These are phyloP conservation scores for Chrysopogon serrulatus DNA, from an alignment of 176 grass and related monocot species.

Conservation along the genomic window DNA sequence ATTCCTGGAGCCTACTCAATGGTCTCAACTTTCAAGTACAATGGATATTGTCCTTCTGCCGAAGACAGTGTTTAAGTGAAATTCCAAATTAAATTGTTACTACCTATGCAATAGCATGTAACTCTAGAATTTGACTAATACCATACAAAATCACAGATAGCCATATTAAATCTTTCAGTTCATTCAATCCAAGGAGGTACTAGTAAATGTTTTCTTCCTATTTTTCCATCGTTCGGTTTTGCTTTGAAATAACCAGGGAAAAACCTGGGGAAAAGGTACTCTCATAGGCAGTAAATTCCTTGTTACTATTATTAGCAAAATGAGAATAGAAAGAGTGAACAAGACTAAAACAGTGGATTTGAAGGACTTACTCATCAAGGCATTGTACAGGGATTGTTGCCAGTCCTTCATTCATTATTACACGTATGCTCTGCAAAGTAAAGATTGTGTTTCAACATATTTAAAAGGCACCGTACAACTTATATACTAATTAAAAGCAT, in stretches of 20 bases:
- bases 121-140: background rate
- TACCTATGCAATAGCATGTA: background rate
- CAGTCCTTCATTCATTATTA: constrained; percentile 98
- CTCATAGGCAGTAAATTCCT: background rate
- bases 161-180: background rate
- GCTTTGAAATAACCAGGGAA: background rate
- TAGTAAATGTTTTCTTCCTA: background rate
- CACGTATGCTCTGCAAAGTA: constrained; percentile 80
- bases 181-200: background rate
- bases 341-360: background rate
- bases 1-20: background rate
- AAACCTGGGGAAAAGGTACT: background rate
- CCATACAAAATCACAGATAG: background rate
- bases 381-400: constrained; percentile 78
- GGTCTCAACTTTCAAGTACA: background rate
- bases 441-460: constrained; percentile 27
- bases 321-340: background rate
- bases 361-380: constrained; percentile 77
- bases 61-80: background rate
- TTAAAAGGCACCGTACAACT: background rate
- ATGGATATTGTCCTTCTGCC: background rate
- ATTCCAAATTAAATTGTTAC: background rate
- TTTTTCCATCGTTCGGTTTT: background rate
- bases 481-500: constrained; percentile 22
- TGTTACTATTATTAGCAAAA: background rate